phyloP scores from a whole-genome alignment of 2,329 filamentous ascomycete genomes.

The Fusarium burgessii region DNA sequence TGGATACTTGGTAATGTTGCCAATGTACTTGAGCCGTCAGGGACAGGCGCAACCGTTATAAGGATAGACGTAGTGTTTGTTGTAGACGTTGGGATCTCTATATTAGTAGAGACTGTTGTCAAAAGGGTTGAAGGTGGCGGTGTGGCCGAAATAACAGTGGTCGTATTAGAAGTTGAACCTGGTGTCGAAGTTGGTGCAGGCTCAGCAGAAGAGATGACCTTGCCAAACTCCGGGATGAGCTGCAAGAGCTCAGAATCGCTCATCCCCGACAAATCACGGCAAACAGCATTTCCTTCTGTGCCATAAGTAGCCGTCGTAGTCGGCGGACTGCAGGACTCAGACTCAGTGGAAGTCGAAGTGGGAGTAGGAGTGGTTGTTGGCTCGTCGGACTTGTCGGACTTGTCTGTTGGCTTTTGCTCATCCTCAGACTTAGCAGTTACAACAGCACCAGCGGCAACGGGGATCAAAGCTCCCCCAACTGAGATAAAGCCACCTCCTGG shows the following conservation, averaged over 20 bases:
- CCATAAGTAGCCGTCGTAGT: background rate
- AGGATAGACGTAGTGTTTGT: background rate
- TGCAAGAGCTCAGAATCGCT: background rate
- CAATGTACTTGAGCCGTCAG: background rate
- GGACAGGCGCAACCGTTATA: background rate
- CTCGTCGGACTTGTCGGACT: background rate
- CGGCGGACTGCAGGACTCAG: background rate
- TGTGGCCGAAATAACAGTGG: background rate
- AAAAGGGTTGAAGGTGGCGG: background rate
- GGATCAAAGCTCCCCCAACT: background rate
- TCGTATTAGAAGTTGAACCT: background rate
- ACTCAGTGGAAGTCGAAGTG: background rate
- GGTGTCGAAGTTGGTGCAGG: background rate
- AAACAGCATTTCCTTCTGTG: background rate
- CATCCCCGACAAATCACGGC: background rate
- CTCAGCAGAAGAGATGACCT: background rate
- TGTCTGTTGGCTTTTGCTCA: background rate
- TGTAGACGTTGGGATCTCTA: background rate
- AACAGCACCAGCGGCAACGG: background rate
- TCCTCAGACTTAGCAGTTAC: background rate
- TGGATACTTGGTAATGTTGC: background rate
- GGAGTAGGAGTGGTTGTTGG: background rate
- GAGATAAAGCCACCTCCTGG: accelerated
- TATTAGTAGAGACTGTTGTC: background rate
- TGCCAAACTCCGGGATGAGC: background rate